Percentiles rank a stretch among this genome's conserved stretches.
Conservation (phyloP, 352 stramenopile genomes). For the Poterioochromonas sp. region DNA sequence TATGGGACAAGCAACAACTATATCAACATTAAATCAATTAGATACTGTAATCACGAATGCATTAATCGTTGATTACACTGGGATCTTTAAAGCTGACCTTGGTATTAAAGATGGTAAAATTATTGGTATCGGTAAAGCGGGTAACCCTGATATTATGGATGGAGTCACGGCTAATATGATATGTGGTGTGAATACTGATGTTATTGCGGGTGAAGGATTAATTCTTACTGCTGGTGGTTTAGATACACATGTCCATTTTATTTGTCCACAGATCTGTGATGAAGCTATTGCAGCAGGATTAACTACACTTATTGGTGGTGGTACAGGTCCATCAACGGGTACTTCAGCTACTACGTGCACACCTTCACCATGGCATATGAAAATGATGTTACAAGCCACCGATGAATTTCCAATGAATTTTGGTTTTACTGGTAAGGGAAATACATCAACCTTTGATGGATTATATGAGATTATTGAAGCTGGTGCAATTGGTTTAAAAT, state of each 20-base stretch:
- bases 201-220: constrained; percentile 88
- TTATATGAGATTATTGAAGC: constrained; percentile 77
- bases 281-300: constrained; percentile 81
- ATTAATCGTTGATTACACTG: constrained; percentile 84
- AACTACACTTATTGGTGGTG: constrained; percentile 77
- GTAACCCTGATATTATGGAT: constrained; percentile 92
- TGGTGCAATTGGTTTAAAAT: constrained; percentile 84
- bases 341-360: constrained; percentile 95
- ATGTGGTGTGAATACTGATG: constrained; percentile 80
- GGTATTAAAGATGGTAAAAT: constrained; percentile 85
- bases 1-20: constrained; percentile 58
- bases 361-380: constrained; percentile 77
- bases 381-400: constrained; percentile 89
- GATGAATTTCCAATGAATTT: constrained; percentile 87
- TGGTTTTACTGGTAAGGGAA: constrained; percentile 92
- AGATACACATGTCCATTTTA: constrained; percentile 93
- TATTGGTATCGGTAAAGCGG: constrained; percentile 80
- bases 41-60: constrained; percentile 95
- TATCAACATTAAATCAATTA: constrained; percentile 46
- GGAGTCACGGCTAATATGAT: constrained; percentile 71
- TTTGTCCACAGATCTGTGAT: constrained; percentile 85
- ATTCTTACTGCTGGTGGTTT: constrained; percentile 89
- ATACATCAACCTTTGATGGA: constrained; percentile 66
- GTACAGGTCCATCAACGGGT: constrained; percentile 76
- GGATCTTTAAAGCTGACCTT: constrained; percentile 89